Percentiles rank a stretch among this genome's conserved stretches.
Evolutionary conservation across 139 green algal species (phyloP).

Genomic region (Chlorella sorokiniana): DNA sequence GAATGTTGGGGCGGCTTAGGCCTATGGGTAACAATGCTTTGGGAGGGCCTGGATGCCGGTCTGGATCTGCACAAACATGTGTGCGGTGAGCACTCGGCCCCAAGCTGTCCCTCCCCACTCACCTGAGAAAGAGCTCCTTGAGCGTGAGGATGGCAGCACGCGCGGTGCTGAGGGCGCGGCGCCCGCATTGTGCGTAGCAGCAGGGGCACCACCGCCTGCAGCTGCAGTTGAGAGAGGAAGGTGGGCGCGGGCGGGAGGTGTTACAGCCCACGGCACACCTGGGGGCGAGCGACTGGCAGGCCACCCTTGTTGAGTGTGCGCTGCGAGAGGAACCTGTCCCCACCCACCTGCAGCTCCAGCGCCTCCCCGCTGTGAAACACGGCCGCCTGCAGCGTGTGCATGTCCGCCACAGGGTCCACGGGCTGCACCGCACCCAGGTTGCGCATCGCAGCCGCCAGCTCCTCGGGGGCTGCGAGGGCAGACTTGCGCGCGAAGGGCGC

Average conservation of each 20-base stretch:
- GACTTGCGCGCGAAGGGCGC: not conserved
- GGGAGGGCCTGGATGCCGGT: no score
- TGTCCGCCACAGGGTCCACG: not conserved
- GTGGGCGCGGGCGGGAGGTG: not conserved
- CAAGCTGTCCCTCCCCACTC: not conserved
- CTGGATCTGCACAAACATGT: no score
- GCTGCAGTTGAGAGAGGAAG: not conserved
- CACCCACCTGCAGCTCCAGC: not conserved
- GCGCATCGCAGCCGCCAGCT: not conserved
- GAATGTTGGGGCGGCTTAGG: no score
- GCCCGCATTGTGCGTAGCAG: conserved; percentile 18
- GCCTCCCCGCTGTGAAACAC: not conserved
- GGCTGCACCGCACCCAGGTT: not conserved
- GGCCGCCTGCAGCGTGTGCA: not conserved
- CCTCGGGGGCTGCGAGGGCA: not conserved
- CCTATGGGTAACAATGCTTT: no score
- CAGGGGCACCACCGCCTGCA: not conserved
- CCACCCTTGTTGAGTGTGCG: no score
- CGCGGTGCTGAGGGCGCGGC: conserved; percentile 9
- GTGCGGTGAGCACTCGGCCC: no score
- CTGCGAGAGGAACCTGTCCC: no score
- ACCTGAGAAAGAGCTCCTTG: not conserved
- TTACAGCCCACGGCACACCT: no score
- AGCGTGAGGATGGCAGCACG: conserved; percentile 19
- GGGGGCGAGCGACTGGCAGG: no score